Percentiles rank a stretch among this genome's conserved stretches.
Conservation (phyloP, 1,139 yeast genomes). For the Taphrina communis region DNA sequence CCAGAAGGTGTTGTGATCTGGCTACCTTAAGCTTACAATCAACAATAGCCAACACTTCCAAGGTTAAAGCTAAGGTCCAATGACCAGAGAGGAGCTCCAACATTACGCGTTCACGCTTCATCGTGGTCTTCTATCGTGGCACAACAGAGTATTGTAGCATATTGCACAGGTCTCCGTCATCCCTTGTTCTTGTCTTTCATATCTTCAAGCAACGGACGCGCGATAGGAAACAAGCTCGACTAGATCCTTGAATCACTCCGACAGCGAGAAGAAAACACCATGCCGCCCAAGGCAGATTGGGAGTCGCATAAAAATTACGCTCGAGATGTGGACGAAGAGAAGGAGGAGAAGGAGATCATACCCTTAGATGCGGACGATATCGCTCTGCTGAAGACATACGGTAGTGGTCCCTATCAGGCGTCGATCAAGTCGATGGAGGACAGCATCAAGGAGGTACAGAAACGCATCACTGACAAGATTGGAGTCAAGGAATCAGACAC, state of each 20-base stretch:
- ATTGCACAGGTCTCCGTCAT: no score
- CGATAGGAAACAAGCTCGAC: no score
- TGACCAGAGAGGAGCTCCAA: not conserved
- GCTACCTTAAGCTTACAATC: not conserved
- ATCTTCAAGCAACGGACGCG: no score
- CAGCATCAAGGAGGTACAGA: conserved; percentile 81
- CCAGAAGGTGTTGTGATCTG: not conserved
- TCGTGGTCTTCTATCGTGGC: not conserved
- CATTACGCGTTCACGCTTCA: conserved; percentile 12
- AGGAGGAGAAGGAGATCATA: conserved; percentile 72
- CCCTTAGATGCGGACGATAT: conserved; percentile 96
- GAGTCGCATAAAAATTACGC: conserved; percentile 72
- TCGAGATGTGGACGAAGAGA: conserved; percentile 48
- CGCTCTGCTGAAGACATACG: conserved; percentile 93
- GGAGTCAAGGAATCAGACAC: conserved; percentile 86
- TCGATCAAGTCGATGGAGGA: conserved; percentile 80
- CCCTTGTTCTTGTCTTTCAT: no score
- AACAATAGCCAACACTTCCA: not conserved
- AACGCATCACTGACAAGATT: conserved; percentile 87
- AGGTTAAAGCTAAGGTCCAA: not conserved
- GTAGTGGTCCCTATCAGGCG: conserved; percentile 93
- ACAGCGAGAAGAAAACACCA: conserved; percentile 47
- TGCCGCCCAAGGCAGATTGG: conserved; percentile 95
- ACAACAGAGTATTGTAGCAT: not conserved
- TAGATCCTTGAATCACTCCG: not conserved